Conservation (phyloP, 1,139 yeast species). For the Lodderomyces jiufengensis region DNA sequence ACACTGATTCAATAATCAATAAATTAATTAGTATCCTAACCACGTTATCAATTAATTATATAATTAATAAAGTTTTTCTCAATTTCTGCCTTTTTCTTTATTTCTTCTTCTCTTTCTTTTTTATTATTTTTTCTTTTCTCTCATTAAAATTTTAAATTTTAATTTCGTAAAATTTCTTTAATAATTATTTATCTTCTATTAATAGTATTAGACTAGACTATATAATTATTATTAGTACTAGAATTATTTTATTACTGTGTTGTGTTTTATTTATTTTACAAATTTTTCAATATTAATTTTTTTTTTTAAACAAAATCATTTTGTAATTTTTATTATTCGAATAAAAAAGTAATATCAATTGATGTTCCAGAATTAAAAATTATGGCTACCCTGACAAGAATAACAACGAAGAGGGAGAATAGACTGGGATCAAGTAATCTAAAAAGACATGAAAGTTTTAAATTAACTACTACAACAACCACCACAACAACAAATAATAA, state of each 20-base stretch:
- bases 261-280: too few relatives aligned
- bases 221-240: too few relatives aligned
- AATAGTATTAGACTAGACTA: too few relatives aligned
- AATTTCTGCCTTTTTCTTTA: too few relatives aligned
- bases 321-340: too few relatives aligned
- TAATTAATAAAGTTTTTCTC: too few relatives aligned
- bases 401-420: constrained; percentile 1
- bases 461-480: constrained; percentile 1
- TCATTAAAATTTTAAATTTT: not conserved
- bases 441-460: not conserved
- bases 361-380: not conserved
- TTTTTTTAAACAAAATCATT: too few relatives aligned
- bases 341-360: too few relatives aligned
- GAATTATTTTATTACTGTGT: too few relatives aligned
- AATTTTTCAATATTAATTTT: too few relatives aligned
- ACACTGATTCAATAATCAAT: too few relatives aligned
- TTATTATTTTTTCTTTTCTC: not conserved
- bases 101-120: not conserved
- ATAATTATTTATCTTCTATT: too few relatives aligned
- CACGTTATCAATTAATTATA: not conserved
- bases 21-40: not conserved
- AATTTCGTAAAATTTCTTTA: not conserved
- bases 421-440: not conserved
- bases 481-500: not conserved
- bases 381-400: constrained; percentile 9